These are phyloP conservation scores for Datura wrightii DNA, from an alignment of 257 asterid genomes.

Conservation along the genomic window DNA sequence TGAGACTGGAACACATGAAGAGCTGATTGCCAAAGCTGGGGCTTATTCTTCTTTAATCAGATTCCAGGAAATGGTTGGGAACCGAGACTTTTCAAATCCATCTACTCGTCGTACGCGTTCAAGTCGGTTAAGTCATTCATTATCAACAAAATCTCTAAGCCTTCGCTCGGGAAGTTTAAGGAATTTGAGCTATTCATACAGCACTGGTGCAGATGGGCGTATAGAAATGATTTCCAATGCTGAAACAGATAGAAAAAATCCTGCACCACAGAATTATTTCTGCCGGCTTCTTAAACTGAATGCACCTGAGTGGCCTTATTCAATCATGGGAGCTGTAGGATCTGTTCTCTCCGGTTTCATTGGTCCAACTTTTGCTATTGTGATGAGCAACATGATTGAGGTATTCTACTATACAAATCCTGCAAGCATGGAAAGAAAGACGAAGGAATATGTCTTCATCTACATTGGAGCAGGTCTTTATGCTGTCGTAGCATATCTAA, in stretches of 20 bases:
- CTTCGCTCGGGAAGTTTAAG: conserved; percentile 96
- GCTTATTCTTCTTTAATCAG: conserved; percentile 85
- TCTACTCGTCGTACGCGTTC: conserved; percentile 90
- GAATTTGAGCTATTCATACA: conserved; percentile 87
- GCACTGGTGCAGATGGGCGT: conserved; percentile 97
- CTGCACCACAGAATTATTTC: conserved; percentile 86
- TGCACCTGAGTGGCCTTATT: conserved; percentile 99
- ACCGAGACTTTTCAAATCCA: conserved; percentile 80
- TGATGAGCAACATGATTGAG: conserved; percentile 96
- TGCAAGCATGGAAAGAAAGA: conserved; percentile 78
- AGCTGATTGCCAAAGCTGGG: conserved; percentile 81
- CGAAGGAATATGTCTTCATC: conserved; percentile 86
- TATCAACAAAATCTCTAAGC: conserved; percentile 92
- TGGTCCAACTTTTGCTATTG: conserved; percentile 92
- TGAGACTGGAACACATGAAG: conserved; percentile 95
- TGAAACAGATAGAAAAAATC: conserved; percentile 83
- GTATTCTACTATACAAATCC: conserved; percentile 84
- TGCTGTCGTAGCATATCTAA: conserved; percentile 87
- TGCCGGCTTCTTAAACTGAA: conserved; percentile 83
- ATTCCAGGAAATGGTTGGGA: conserved; percentile 92
- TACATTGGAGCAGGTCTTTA: conserved; percentile 91
- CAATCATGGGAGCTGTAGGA: conserved; percentile 94
- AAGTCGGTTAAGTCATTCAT: conserved; percentile 80
- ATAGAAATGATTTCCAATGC: conserved; percentile 96
- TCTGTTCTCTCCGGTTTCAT: conserved; percentile 91